Base-by-base conservation (phyloP, 1,139 yeast genomes). In the Wickerhamomyces sp. region DNA sequence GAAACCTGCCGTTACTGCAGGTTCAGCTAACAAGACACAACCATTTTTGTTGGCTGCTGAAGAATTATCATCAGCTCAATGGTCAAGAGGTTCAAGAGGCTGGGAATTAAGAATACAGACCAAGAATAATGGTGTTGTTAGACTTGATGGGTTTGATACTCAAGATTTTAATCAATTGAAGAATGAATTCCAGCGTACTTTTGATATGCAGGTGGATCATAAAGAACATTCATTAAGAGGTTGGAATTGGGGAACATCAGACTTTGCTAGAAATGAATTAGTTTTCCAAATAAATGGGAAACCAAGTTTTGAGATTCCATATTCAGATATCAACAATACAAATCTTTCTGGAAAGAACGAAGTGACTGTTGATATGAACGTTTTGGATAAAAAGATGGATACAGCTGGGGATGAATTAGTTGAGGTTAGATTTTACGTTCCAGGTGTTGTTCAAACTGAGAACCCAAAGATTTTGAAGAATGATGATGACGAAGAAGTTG, bases 171-270 rank as follows among this genome's bases (percentile, higher is more conserved):
- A 81, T 51, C 75, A 86, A 53, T 71, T 93, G 61, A 91, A 90
- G 64, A 86, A 80, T 60, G 95, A 91, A 57, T 73, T 94, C 56
- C 91, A 86, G 60, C 75, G 91, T 56, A 79, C 86, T 59, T 89
- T 90, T 66, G 72, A 71, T 45, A 72, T 88, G 43, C 76, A 77
- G 44, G 73, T 94, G 52, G 98, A 93, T 57, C 84, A 78, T 52
- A 80, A 76, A 58, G 98, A 93, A 59, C 99, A 93, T 65, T 86
- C 97, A 7, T 71, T 93, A 56, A 79, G 97, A 67, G 99, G 99
- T 37, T 93, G 99, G 99, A 93, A 93, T 66, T 93, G 99, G 99
- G 99, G 99, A 46, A 82, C 84, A 53, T 76, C 93, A 10, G 96
- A 91, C 63, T 79, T 94, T 64, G 96, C 95, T 13, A 79, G 96